Base-by-base conservation (phyloP, 176 grass and related monocot genomes). In the Leersia perrieri region DNA sequence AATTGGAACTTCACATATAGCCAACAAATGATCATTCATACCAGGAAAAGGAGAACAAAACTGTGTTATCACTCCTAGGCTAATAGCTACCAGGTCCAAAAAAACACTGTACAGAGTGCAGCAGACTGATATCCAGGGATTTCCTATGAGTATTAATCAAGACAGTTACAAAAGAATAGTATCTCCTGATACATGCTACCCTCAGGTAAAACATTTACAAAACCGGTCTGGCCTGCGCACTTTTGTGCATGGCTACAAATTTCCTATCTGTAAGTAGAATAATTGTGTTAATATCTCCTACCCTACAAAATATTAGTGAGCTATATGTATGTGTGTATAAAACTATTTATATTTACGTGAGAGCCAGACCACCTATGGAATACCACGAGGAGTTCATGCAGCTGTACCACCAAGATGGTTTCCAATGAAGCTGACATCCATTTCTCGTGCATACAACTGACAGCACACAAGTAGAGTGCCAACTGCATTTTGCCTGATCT, bases 221-320 rank as follows among this genome's bases (percentile, higher is more conserved):
- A 73, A 86, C 83, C 20, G 58, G 55, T 70, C 80, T 49, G 51
- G 90, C 85, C 93, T 93, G 79, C 35, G 82, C 88, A 20, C 76
- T 81, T 82, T 53, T 53, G 49, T n/a, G 49, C 49, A 18, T 71
- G 47, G 89, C 61, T 92, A 85, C 82, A 66, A 25, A 16, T 68
- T 89, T 85, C 42, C 88, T 91, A 91, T 88, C 71, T 88, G 71
- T 90, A 45, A 86, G 31, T 68, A 60, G 78, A 80, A 87, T 75
- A 78, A 70, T 81, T 82, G 91, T 58, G 84, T 72, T 85, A 96
- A 78, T 40, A 66, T 80, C 76, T 66, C 77, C 87, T 96, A 87
- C 57, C 85, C 66, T 82, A 87, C 74, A 87, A 93, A 89, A 91
- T 60, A 97, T 89, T 74, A 89, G 86, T 81, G 72, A 83, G 63